Evolutionary conservation across 2,329 filamentous ascomycete species (phyloP), one percentile per base, ranked within the genome.

Genomic region (Penicillium sp.): DNA sequence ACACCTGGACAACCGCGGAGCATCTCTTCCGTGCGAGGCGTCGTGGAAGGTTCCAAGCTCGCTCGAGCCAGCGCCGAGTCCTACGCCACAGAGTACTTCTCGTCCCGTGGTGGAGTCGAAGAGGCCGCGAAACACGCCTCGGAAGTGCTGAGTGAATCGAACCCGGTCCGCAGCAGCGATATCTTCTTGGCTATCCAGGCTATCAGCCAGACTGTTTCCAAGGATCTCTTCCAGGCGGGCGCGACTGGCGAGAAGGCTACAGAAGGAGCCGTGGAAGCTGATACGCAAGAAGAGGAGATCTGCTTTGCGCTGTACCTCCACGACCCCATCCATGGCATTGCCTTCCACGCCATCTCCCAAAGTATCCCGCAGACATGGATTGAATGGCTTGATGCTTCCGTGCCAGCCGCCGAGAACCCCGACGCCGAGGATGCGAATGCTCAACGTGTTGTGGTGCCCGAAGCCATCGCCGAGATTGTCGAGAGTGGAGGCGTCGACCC

Each of bases 161-260:
- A 97, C 72, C 93, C 94, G 0, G 91, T 96, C 13, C 85, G 94
- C 55, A 96, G 89, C 69, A 95, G 90, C 57, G 91, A 99, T 72
- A 89, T 99, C 61, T 99, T 99, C 82, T 81, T 99, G 32, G 86
- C 92, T n/a, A 87, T 99, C 34, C 94, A 99, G 76, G 91, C 94
- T 10, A 85, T 97, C 66, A 82, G 79, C 50, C 83, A 89, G 61
- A 81, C 85, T 9, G 78, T 78, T 1, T 85, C 89, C 58, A 78
- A 81, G 54, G 82, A 85, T 1, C 78, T 96, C 1, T 96, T 96
- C 71, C 77, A 75, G 78, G 85, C 63, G 75, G 84, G 69, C 74
- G 81, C 64, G 65, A 82, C 56, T 50, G 69, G 67, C 11, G 73
- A 74, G 48, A 72, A 71, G 47, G 63, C 31, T 16, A 35, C 66